Evolutionary conservation across 306 rosid genomes (phyloP).

Genomic region (Dalbergia cultrata): DNA sequence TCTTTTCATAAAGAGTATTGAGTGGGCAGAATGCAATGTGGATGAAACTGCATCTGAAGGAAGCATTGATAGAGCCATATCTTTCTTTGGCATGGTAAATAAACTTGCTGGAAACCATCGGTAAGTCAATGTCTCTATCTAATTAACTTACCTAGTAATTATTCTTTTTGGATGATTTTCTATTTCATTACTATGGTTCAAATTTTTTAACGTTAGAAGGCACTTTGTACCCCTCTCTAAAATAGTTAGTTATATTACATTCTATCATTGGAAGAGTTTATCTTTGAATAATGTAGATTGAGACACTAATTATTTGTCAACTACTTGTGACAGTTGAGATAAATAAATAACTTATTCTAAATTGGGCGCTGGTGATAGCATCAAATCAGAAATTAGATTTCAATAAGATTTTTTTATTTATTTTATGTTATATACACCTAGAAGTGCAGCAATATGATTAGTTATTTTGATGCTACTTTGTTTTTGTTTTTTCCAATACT

Average conservation of each 20-base stretch:
- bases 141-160: background rate
- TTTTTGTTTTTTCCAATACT: background rate
- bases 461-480: slow-evolving; percentile 24
- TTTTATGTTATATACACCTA: background rate
- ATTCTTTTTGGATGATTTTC: slow-evolving; percentile 18
- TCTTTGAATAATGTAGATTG: background rate
- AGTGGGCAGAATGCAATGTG: slow-evolving; percentile 84
- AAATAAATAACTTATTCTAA: background rate
- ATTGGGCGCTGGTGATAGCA: slow-evolving; percentile 13
- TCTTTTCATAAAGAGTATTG: slow-evolving; percentile 82
- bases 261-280: slow-evolving; percentile 26
- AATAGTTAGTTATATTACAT: slow-evolving; percentile 9
- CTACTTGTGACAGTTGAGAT: slow-evolving; percentile 12
- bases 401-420: background rate
- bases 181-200: slow-evolving; percentile 13
- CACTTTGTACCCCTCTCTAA: slow-evolving; percentile 3
- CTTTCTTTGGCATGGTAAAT: slow-evolving; percentile 84
- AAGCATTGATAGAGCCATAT: slow-evolving; percentile 78
- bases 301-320: slow-evolving; percentile 11
- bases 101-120: slow-evolving; percentile 85
- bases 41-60: slow-evolving; percentile 58
- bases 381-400: slow-evolving; percentile 11
- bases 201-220: background rate
- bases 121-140: slow-evolving; percentile 55
- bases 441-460: background rate